Evolutionary conservation across 2,329 filamentous ascomycete species (phyloP), one percentile per base, ranked within the genome.

Genomic region (Verticillium longisporum): DNA sequence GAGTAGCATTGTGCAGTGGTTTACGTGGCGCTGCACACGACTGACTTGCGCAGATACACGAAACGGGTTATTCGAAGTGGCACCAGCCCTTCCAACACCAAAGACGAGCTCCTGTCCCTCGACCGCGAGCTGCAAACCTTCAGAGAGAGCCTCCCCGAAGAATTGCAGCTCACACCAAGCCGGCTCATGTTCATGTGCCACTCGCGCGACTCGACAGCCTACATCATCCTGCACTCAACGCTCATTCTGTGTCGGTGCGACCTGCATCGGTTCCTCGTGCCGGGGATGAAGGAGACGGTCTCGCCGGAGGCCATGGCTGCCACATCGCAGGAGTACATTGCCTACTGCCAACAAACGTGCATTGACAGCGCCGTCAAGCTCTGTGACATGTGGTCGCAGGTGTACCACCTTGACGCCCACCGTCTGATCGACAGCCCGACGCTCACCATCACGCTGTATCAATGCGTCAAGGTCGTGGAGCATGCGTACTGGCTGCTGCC

Each of bases 161-260:
- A 71, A 0, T 18, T 71, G 0, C 58, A 67, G 1, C 63, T 67
- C 15, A 62, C 57, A 0, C 38, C 61, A 0, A 63, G 62, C 9
- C 62, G 65, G 2, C 57, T 71, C 0, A 65, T 66, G 58, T 53
- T 71, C 10, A 69, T 69, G 66, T 65, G 63, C 10, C 68, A 71
- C 2, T 69, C 69, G 0, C 59, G 61, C 0, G 68, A 70, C n/a
- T 61, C 66, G 1, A 61, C 61, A 0, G 59, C 62, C 1, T 71
- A 71, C 15, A 62, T 65, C 0, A 61, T 62, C 0, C 57, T 71
- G 0, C 69, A 71, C 38, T 65, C 65, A 31, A 32, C 32, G 6
- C 32, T 32, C 2, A 32, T 55, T 11, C 54, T 32, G 31, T 67
- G 64, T 15, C 64, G 65, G 3, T 70, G 68, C 21, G 68, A 71